Conservation (phyloP, 164 flowering plant genomes). For the Protea cynaroides region DNA sequence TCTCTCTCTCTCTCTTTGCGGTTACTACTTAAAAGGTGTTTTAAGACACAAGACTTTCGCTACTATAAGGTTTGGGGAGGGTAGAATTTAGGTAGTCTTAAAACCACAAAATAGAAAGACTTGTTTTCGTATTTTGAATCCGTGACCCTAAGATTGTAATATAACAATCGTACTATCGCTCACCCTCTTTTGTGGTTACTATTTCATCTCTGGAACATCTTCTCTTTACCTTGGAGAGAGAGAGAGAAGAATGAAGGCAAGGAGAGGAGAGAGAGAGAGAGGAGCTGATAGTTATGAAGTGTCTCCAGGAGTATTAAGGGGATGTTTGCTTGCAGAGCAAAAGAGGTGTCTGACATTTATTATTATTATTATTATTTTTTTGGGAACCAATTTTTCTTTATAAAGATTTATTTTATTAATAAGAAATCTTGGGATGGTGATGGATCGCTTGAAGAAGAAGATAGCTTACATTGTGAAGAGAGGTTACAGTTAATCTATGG, state of each 20-base stretch:
- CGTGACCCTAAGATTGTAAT: too few relatives aligned
- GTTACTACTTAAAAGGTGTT: neutral
- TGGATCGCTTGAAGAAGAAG: slow-evolving; percentile 32
- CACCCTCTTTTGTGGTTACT: too few relatives aligned
- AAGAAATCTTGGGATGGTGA: slow-evolving; percentile 18
- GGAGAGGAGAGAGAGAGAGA: neutral
- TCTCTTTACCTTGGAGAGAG: neutral
- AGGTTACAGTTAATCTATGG: neutral
- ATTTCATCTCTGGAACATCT: too few relatives aligned
- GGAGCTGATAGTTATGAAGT: too few relatives aligned
- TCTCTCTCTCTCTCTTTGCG: neutral
- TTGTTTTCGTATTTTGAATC: too few relatives aligned
- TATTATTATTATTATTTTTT: neutral
- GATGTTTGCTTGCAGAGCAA: slow-evolving; percentile 16
- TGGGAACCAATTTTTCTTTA: neutral
- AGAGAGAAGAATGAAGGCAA: slow-evolving; percentile 3
- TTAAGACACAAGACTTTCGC: too few relatives aligned
- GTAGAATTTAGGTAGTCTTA: too few relatives aligned
- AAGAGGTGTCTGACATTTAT: slow-evolving; percentile 6
- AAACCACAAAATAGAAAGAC: too few relatives aligned
- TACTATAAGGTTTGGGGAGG: too few relatives aligned
- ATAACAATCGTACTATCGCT: neutral
- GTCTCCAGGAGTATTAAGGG: too few relatives aligned
- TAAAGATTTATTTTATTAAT: neutral
- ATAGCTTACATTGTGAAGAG: neutral